Evolutionary conservation across 1,139 yeast genomes (phyloP).

Genomic region (Yamadazyma diospyri): DNA sequence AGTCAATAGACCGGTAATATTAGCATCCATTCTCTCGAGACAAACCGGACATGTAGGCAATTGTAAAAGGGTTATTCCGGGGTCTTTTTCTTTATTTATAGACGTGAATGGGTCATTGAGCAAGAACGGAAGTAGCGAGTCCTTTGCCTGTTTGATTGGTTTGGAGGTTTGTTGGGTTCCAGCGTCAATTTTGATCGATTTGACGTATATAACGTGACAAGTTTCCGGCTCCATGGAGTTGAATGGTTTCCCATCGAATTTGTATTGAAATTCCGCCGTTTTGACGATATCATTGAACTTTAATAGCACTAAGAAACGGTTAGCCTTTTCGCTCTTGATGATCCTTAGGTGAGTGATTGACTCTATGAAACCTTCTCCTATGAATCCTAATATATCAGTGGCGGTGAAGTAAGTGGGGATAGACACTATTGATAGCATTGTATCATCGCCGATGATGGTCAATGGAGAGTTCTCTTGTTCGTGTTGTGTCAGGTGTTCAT

Average conservation of each 20-base stretch:
- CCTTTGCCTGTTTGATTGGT: conserved; percentile 18
- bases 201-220: conserved; percentile 73
- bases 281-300: conserved; percentile 58
- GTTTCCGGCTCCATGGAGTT: conserved; percentile 87
- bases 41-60: conserved; percentile 95
- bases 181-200: conserved; percentile 42
- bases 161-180: conserved; percentile 11
- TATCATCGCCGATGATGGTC: conserved; percentile 45
- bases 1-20: conserved; percentile 76
- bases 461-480: background rate
- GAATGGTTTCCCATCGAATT: conserved; percentile 71
- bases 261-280: conserved; percentile 62
- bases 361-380: conserved; percentile 60
- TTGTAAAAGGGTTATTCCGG: conserved; percentile 41
- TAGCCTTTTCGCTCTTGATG: conserved; percentile 61
- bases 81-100: conserved; percentile 2
- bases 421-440: conserved; percentile 75
- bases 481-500: background rate
- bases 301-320: conserved; percentile 72
- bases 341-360: conserved; percentile 70
- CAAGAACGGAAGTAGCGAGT: conserved; percentile 57
- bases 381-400: conserved; percentile 75
- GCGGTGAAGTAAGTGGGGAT: conserved; percentile 88
- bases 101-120: conserved; percentile 70
- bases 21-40: conserved; percentile 82